Percentiles rank a stretch among this genome's conserved stretches.
Evolutionary conservation across 2,329 filamentous ascomycete species (phyloP).

Genomic region (Leptographium wingfieldii): DNA sequence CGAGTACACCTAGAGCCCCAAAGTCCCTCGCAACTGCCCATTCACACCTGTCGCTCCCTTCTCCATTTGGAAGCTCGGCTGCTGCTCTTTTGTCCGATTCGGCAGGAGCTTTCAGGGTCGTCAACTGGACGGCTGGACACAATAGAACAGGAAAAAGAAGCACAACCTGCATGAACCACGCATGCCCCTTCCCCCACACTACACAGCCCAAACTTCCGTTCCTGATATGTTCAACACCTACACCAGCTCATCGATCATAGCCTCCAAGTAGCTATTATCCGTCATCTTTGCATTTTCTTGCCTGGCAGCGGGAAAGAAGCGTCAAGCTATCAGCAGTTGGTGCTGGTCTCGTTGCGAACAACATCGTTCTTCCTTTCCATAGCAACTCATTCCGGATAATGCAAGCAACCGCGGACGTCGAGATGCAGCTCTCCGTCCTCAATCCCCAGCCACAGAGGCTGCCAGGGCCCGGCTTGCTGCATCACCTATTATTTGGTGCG

Average conservation of each 20-base stretch:
- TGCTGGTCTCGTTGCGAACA: too few species aligned
- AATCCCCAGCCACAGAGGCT: slow-evolving; percentile 30
- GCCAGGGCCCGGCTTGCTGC: slow-evolving; percentile 32
- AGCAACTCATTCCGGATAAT: neutral
- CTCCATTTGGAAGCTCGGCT: neutral
- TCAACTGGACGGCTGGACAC: neutral
- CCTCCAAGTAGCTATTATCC: neutral
- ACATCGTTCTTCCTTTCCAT: neutral
- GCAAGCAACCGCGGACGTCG: neutral
- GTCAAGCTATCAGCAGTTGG: neutral
- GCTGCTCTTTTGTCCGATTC: neutral
- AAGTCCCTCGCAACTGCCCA: neutral
- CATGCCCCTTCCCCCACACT: neutral
- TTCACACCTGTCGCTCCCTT: neutral
- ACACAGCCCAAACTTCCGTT: neutral
- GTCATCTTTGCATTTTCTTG: too few species aligned
- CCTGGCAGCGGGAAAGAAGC: too few species aligned
- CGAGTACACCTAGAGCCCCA: neutral
- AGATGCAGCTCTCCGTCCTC: slow-evolving; percentile 28
- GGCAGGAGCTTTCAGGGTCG: neutral
- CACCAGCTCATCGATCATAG: neutral
- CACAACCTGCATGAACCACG: neutral
- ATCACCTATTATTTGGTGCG: slow-evolving; percentile 44
- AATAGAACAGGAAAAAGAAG: neutral
- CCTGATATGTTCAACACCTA: neutral